These are phyloP conservation scores for Annulohypoxylon nitens DNA, from an alignment of 495 filamentous ascomycete genomes.

Conservation along the genomic window DNA sequence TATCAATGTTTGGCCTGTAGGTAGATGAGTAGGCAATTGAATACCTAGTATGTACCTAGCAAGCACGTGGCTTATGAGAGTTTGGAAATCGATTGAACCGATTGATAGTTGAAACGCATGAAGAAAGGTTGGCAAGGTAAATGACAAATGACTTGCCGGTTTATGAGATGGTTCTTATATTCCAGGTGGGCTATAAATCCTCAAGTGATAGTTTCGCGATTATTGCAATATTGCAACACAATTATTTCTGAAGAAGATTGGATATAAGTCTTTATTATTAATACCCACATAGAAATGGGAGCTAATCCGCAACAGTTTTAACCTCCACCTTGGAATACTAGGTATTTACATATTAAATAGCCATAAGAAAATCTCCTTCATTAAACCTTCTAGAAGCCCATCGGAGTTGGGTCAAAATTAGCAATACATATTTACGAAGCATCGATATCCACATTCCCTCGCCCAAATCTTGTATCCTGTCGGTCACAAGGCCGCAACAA, in stretches of 20 bases:
- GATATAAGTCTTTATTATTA: background rate
- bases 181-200: background rate
- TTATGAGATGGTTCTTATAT: background rate
- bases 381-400: constrained; percentile 8
- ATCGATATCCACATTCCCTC: background rate
- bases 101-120: background rate
- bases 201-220: background rate
- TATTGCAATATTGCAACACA: constrained; percentile 3
- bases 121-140: background rate
- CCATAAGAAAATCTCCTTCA: background rate
- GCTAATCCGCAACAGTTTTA: no score
- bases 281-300: background rate
- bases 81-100: background rate
- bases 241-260: constrained; percentile 1
- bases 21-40: background rate
- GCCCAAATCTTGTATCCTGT: constrained; percentile 4
- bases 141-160: background rate
- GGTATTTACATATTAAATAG: background rate
- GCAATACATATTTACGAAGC: constrained; percentile 13
- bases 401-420: background rate
- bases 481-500: constrained; percentile 8
- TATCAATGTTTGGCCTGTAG: background rate
- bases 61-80: no score
- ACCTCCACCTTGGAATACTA: background rate
- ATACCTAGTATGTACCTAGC: no score